These are phyloP conservation scores for Zoysia japonica DNA, from an alignment of 176 grass and related monocot genomes.

Conservation along the genomic window DNA sequence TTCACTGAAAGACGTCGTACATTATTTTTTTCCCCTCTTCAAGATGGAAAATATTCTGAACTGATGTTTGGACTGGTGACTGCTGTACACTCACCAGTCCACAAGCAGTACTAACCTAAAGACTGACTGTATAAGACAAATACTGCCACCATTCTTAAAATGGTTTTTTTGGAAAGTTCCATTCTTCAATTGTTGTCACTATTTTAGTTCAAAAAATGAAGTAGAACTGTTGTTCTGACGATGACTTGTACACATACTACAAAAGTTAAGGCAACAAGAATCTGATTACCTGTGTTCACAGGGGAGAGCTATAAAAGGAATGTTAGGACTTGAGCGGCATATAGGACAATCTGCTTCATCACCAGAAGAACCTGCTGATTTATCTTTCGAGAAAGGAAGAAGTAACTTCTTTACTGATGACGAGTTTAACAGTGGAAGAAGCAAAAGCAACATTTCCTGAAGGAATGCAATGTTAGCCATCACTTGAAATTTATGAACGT, in stretches of 20 bases:
- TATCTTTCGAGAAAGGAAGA: conserved; percentile 92
- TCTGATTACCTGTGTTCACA: conserved; percentile 83
- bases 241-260: not conserved
- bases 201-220: no score
- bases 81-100: not conserved
- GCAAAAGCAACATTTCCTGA: conserved; percentile 99
- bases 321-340: conserved; percentile 69
- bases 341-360: conserved; percentile 82
- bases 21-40: not conserved
- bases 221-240: no score
- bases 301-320: conserved; percentile 84
- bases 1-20: not conserved
- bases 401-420: conserved; percentile 85
- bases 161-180: no score
- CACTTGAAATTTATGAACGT: not conserved
- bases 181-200: no score
- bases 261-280: conserved; percentile 16
- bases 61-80: not conserved
- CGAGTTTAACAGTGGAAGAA: conserved; percentile 94
- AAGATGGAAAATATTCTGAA: not conserved
- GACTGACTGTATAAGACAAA: no score
- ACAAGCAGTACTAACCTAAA: not conserved
- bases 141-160: no score
- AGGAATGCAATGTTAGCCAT: conserved; percentile 26
- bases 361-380: conserved; percentile 58